phyloP scores from a whole-genome alignment of 202 grass and related monocot species.

The Carex arenaria region DNA sequence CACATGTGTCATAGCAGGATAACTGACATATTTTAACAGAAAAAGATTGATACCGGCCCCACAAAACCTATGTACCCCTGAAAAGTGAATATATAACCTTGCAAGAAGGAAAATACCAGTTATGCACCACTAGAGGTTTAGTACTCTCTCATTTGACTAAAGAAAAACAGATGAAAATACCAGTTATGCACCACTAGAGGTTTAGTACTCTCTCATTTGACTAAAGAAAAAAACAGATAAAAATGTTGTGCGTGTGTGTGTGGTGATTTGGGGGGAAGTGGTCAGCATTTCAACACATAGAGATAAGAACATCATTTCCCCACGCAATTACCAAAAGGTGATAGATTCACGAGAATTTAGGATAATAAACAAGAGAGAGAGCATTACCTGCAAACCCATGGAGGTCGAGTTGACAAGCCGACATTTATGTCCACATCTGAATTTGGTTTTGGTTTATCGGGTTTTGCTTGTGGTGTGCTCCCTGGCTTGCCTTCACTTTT shows the following conservation, averaged over 20 bases:
- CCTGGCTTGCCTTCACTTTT: constrained; percentile 62
- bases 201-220: too few species aligned
- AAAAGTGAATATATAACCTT: neutral
- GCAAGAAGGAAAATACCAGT: neutral
- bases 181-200: too few species aligned
- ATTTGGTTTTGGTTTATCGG: constrained; percentile 83
- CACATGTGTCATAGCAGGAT: neutral
- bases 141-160: neutral
- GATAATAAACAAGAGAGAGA: neutral
- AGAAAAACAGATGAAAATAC: neutral
- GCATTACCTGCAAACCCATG: constrained; percentile 85
- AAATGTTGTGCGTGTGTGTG: too few species aligned
- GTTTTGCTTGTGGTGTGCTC: constrained; percentile 40
- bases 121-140: neutral
- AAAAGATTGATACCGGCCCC: neutral
- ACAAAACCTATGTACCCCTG: neutral
- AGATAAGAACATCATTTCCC: neutral
- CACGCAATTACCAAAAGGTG: neutral
- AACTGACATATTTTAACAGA: neutral
- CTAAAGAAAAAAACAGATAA: too few species aligned
- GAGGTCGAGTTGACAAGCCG: constrained; percentile 59
- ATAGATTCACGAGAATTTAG: neutral
- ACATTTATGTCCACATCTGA: constrained; percentile 82
- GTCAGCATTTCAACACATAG: too few species aligned
- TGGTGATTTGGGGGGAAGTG: too few species aligned